Base-by-base conservation (phyloP, 176 grass and related monocot genomes). In the Chrysopogon serrulatus region DNA sequence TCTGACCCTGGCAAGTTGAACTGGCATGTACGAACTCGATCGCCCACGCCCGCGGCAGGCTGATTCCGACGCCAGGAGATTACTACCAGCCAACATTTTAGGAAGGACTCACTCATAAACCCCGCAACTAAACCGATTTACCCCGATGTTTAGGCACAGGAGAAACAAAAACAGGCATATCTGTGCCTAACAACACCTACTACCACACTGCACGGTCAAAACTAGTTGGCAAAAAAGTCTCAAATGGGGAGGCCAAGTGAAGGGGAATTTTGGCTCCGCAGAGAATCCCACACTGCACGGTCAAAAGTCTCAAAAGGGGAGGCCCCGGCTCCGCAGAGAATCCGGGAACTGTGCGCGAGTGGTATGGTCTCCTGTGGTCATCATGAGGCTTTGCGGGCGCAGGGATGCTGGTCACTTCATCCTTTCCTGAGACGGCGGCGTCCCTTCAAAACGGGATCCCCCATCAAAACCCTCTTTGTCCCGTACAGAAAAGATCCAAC, bases 381-480 rank as follows among this genome's bases (percentile, higher is more conserved):
- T 74, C 71, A 91, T 86, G 28, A n/a, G n/a, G 41, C 23, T 73
- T 49, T 28, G 5, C 44, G 21, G 54, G 45, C 53, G 83, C 56
- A 69, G 65, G 71, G 88, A 94, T 82, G 79, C 56, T 63, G 35
- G 78, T 88, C 88, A 43, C 71, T 57, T 85, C 80, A 23, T 21
- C 66, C 44, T 60, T 87, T 67, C 62, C 79, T 65, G 49, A 87
- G 87, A 79, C 88, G 90, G 83, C 86, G 80, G 72, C 82, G 84
- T 56, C 85, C 74, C 87, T 59, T 82, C 62, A 18, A 17, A 34
- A 34, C 47, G 23, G 54, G 48, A 49, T 49, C 47, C 37, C 36
- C 47, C 45, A 48, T 18, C 16, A 18, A 48, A 6, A 48, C 4
- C 48, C 71, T 60, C 79, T 78, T 73, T 8, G 42, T 8, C 44